Conservation (phyloP, 164 flowering plant species). For the Annona squamosa region DNA sequence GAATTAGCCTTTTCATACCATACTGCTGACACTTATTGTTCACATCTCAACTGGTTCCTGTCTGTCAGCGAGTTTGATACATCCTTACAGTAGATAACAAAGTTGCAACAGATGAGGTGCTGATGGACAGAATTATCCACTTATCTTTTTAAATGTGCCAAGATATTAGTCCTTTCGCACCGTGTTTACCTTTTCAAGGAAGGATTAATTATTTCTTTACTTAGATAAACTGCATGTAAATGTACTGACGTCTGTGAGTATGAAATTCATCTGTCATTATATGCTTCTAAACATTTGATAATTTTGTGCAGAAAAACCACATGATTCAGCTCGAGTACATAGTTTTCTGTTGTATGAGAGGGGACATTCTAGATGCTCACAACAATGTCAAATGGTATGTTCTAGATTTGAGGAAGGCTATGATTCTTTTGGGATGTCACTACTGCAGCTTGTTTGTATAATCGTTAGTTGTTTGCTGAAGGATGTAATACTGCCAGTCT, state of each 20-base stretch:
- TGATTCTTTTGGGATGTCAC: neutral
- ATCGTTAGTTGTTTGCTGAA: neutral
- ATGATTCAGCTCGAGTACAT: slow-evolving; percentile 42
- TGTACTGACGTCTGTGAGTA: no score
- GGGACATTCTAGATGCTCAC: slow-evolving; percentile 36
- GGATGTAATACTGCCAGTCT: neutral
- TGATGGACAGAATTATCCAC: neutral
- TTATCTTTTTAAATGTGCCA: neutral
- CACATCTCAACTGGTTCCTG: no score
- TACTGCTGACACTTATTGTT: no score
- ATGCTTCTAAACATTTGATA: neutral
- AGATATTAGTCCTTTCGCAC: neutral
- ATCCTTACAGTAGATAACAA: no score
- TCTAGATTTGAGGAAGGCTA: slow-evolving; percentile 1
- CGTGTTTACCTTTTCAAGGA: neutral
- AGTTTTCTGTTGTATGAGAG: slow-evolving; percentile 33
- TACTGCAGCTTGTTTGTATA: neutral
- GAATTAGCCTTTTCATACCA: no score
- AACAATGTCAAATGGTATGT: slow-evolving; percentile 41
- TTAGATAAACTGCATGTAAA: neutral
- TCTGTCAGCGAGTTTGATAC: no score
- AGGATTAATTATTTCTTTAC: neutral
- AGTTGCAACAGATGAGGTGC: neutral
- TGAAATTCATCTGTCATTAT: neutral
- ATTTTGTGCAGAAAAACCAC: slow-evolving; percentile 37